Percentiles rank a stretch among this genome's conserved stretches.
These are phyloP conservation scores for Zygotorulaspora danielsina DNA, from an alignment of 805 yeast genomes.

Conservation along the genomic window DNA sequence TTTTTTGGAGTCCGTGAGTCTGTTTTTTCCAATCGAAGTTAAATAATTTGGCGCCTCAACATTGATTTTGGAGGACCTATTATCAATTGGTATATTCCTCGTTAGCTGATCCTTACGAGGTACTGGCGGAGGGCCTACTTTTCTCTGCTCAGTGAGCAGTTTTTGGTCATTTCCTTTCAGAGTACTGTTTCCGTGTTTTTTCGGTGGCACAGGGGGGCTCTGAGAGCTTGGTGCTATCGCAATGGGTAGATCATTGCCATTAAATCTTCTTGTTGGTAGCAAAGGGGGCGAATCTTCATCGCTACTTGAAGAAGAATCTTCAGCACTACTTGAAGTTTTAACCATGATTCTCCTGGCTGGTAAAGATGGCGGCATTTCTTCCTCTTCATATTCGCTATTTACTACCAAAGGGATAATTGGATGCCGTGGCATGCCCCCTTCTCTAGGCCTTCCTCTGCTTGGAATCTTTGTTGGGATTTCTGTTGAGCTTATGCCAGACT, in stretches of 20 bases:
- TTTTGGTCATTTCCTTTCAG: not conserved
- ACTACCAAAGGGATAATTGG: not conserved
- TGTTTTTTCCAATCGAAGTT: constrained; percentile 20
- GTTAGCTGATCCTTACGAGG: constrained; percentile 8
- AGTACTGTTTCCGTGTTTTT: not conserved
- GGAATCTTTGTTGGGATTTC: constrained; percentile 16
- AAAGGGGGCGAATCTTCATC: not conserved
- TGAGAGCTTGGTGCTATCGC: not conserved
- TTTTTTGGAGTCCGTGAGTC: constrained; percentile 12
- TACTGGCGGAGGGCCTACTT: constrained; percentile 11
- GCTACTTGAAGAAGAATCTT: not conserved
- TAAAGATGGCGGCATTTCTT: constrained; percentile 5
- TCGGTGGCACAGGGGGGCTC: not conserved
- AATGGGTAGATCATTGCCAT: not conserved
- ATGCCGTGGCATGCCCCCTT: not conserved
- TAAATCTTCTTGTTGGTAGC: not conserved
- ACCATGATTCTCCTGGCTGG: constrained; percentile 1
- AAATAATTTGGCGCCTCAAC: constrained; percentile 13
- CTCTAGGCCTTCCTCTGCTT: constrained; percentile 28
- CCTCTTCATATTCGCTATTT: not conserved
- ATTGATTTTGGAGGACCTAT: not conserved
- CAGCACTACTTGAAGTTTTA: not conserved
- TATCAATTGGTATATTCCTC: not conserved
- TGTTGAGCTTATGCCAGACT: constrained; percentile 5
- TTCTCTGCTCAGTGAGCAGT: not conserved